These are phyloP conservation scores for Termitomyces titanicus DNA, from an alignment of 768 basidiomycete species.

Conservation along the genomic window DNA sequence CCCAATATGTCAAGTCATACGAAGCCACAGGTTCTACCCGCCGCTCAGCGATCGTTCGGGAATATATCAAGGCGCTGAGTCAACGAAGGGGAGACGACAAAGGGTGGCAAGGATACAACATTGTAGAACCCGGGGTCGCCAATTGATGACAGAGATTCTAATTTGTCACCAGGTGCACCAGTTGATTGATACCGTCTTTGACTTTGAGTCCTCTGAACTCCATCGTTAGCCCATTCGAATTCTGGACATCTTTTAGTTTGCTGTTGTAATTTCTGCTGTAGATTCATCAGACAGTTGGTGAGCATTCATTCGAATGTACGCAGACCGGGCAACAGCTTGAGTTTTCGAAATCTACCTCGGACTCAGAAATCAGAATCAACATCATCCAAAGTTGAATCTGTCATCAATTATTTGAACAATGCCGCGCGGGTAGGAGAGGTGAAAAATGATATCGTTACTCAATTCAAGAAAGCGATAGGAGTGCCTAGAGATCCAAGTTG, in stretches of 20 bases:
- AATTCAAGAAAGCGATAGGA: neutral
- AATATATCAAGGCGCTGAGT: slow-evolving; percentile 10
- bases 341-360: too few relatives aligned
- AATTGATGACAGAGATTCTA: neutral
- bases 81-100: slow-evolving; percentile 8
- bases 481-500: neutral
- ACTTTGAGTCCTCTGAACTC: too few relatives aligned
- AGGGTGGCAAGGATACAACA: slow-evolving; percentile 9
- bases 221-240: too few relatives aligned
- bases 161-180: neutral
- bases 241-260: neutral
- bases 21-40: slow-evolving; percentile 18
- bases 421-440: too few relatives aligned
- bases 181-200: too few relatives aligned
- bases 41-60: slow-evolving; percentile 2
- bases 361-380: too few relatives aligned
- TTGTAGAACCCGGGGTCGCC: neutral
- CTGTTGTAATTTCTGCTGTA: neutral
- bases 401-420: too few relatives aligned
- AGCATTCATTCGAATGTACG: too few relatives aligned
- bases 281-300: too few relatives aligned
- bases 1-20: slow-evolving; percentile 17
- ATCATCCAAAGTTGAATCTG: too few relatives aligned
- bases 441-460: too few relatives aligned
- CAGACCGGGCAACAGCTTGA: too few relatives aligned